Percentiles rank a stretch among this genome's conserved stretches.
Evolutionary conservation across 1,284 basidiomycete genomes (phyloP).

Genomic region (Ceratobasidium sp.): DNA sequence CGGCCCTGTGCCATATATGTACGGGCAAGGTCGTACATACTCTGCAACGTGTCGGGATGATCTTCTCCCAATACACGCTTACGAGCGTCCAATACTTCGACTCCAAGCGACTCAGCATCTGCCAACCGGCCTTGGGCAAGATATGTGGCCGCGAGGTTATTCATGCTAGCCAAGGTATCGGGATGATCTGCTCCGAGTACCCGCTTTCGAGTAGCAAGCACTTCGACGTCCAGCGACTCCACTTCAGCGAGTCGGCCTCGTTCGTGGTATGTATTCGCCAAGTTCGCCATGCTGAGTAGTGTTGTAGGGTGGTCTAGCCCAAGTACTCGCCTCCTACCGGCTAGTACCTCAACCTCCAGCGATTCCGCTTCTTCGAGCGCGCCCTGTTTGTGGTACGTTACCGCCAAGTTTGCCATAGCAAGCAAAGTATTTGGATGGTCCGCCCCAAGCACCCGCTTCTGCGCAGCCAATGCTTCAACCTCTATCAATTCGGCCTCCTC

Average conservation of each 20-base stretch:
- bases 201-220: not conserved
- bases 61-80: not conserved
- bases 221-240: not conserved
- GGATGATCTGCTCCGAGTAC: constrained; percentile 2
- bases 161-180: not conserved
- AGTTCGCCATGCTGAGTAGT: not conserved
- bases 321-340: not conserved
- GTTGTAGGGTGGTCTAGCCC: constrained; percentile 1
- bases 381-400: not conserved
- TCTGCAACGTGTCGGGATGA: not conserved
- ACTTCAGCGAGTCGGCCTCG: not conserved
- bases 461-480: not conserved
- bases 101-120: too few relatives aligned
- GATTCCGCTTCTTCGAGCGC: not conserved
- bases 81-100: too few relatives aligned
- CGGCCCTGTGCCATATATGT: not conserved
- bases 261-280: not conserved
- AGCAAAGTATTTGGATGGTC: constrained; percentile 1
- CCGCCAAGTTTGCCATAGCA: not conserved
- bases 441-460: not conserved
- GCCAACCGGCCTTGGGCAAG: too few relatives aligned
- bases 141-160: not conserved
- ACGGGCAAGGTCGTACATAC: not conserved
- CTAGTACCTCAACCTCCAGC: not conserved
- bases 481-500: not conserved